Base-by-base conservation (phyloP, 225 moss, liverwort and hornwort species). In the Rhytidiadelphus loreus region DNA sequence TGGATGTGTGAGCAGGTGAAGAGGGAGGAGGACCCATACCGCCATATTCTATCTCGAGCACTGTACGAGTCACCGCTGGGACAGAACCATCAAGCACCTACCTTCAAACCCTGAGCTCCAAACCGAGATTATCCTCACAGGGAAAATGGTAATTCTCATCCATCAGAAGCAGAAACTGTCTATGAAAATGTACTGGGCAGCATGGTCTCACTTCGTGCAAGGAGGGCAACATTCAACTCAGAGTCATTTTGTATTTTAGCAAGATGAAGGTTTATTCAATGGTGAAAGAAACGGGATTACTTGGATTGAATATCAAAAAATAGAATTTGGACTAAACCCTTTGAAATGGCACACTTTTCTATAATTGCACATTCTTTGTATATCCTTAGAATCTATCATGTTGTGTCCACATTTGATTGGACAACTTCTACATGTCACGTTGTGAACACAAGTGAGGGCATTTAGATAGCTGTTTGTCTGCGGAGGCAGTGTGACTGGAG, bases 61-160 rank as follows among this genome's bases (percentile, higher is more conserved):
- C 43, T 94, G 66, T 94, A 92, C 83, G 94, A 94, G 71, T 88
- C 89, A 53, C 87, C 89, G n/a, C 74, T 91, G 68, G 91, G 88
- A 50, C 82, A 63, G 39, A 85, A 88, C 71, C 86, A 22, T 13
- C 92, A 88, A 90, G 93, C 92, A 81, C 93, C 93, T 24, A 94
- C 93, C 29, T 94, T 94, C 85, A 91, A 85, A 69, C 92, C 92
- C 25, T 92, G 80, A 86, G 63, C 39, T 30, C 33, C 58, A 12
- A 71, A 65, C n/a, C 26, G 12, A 65, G 37, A 37, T 50, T 65
- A 16, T 39, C 29, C 55, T 13, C n/a, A 6, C 28, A 28, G 53
- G 20, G 39, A 25, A n/a, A 41, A 41, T 55, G 83, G 15, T 69
- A 53, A 66, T 22, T 55, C 56, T 84, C 56, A 39, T 41, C n/a